phyloP scores from a whole-genome alignment of 495 filamentous ascomycete species.

The Talaromyces trachyspermus region DNA sequence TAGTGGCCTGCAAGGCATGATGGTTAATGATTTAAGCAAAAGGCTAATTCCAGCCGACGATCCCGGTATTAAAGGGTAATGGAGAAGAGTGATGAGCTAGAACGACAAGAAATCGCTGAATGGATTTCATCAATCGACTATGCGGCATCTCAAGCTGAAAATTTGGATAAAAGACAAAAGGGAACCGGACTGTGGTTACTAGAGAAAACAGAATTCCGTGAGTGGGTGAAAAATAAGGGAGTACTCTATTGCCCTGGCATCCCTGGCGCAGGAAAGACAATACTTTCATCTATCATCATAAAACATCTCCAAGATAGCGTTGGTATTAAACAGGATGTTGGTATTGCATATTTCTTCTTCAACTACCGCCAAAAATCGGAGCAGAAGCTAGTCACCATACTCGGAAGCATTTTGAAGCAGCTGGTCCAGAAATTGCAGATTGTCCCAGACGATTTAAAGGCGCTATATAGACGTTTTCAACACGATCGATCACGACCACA shows the following conservation, averaged over 20 bases:
- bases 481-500: conserved; percentile 14
- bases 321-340: conserved; percentile 10
- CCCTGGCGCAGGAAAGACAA: conserved; percentile 37
- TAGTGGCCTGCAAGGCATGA: not conserved
- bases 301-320: conserved; percentile 16
- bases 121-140: conserved; percentile 4
- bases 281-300: conserved; percentile 26
- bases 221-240: not conserved
- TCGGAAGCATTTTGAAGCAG: conserved; percentile 32
- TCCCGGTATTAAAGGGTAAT: conserved; percentile 2
- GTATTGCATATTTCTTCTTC: conserved; percentile 36
- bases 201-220: not conserved
- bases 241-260: conserved; percentile 32
- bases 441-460: conserved; percentile 18
- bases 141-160: not conserved
- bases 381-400: conserved; percentile 22
- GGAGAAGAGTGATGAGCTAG: not conserved
- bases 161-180: not conserved
- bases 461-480: conserved; percentile 13
- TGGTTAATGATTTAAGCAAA: not conserved
- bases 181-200: conserved; percentile 9
- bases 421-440: conserved; percentile 16
- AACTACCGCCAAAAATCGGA: conserved; percentile 25
- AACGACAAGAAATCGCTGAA: conserved; percentile 1
- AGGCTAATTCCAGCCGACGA: not conserved